These are phyloP conservation scores for Coniochaeta hoffmannii DNA, from an alignment of 2,329 filamentous ascomycete species.

Conservation along the genomic window DNA sequence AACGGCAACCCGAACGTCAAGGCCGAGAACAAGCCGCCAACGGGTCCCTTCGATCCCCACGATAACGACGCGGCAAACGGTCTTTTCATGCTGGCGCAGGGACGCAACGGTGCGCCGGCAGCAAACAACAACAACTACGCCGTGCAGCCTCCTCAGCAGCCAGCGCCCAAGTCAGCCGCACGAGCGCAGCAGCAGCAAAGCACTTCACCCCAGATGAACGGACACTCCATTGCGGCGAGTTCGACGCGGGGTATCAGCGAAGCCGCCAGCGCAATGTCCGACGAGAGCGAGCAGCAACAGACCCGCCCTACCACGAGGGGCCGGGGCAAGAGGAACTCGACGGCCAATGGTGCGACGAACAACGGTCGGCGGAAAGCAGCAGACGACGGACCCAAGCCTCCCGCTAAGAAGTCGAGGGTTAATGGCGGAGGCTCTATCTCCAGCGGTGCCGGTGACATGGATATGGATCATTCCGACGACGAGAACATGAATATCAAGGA, in stretches of 20 bases:
- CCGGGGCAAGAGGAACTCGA: conserved; percentile 61
- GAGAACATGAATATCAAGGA: conserved; percentile 47
- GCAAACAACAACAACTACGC: conserved; percentile 38
- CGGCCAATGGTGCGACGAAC: conserved; percentile 27
- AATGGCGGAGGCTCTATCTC: conserved; percentile 26
- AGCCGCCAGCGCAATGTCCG: conserved; percentile 61
- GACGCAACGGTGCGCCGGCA: conserved; percentile 47
- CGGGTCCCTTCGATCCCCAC: conserved; percentile 74
- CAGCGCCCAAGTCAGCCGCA: conserved; percentile 19
- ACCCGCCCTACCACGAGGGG: conserved; percentile 57
- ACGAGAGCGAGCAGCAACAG: conserved; percentile 59
- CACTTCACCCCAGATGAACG: conserved; percentile 47
- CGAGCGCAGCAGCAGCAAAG: conserved; percentile 21
- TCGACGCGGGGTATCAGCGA: conserved; percentile 56
- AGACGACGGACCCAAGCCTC: conserved; percentile 51
- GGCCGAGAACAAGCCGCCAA: conserved; percentile 39
- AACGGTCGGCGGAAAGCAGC: conserved; percentile 78
- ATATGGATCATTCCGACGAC: conserved; percentile 41
- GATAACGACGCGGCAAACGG: conserved; percentile 95
- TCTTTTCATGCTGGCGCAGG: conserved; percentile 80
- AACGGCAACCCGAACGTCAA: conserved; percentile 35
- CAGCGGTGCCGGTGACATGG: conserved; percentile 12
- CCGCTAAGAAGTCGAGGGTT: conserved; percentile 62
- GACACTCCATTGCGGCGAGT: conserved; percentile 31
- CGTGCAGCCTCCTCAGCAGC: conserved; percentile 27